Evolutionary conservation across 2,329 filamentous ascomycete genomes (phyloP).

Genomic region (Penicillium griseofulvum): DNA sequence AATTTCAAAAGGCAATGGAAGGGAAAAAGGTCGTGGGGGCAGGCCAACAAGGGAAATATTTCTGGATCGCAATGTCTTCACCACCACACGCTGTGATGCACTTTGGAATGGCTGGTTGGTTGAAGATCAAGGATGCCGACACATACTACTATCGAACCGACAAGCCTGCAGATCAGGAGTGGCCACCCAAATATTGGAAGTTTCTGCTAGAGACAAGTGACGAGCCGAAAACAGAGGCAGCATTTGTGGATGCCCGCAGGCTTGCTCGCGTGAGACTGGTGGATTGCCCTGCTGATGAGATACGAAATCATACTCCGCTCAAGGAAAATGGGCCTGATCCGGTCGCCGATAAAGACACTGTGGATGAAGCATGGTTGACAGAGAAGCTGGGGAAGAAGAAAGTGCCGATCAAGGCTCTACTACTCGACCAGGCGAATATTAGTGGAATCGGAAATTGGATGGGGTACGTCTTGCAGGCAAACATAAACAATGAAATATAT

Average conservation of each 20-base stretch:
- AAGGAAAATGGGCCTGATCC: slow-evolving; percentile 94
- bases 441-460: slow-evolving; percentile 98
- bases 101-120: slow-evolving; percentile 77
- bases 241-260: slow-evolving; percentile 80
- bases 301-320: slow-evolving; percentile 73
- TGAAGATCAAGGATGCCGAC: slow-evolving; percentile 77
- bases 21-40: slow-evolving; percentile 71
- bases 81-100: slow-evolving; percentile 88
- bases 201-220: slow-evolving; percentile 70
- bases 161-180: slow-evolving; percentile 59
- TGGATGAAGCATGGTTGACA: slow-evolving; percentile 74
- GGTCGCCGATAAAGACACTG: slow-evolving; percentile 71
- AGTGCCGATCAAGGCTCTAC: slow-evolving; percentile 82
- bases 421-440: slow-evolving; percentile 84
- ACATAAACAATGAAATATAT: neutral
- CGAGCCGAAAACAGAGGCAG: slow-evolving; percentile 61
- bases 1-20: slow-evolving; percentile 69
- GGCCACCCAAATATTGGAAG: slow-evolving; percentile 91
- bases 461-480: slow-evolving; percentile 49
- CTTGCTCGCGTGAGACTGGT: slow-evolving; percentile 78
- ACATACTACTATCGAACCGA: slow-evolving; percentile 75
- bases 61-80: slow-evolving; percentile 78
- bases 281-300: slow-evolving; percentile 72
- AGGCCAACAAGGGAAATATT: slow-evolving; percentile 93
- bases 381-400: slow-evolving; percentile 69